Evolutionary conservation across 495 filamentous ascomycete genomes (phyloP), one percentile per base, ranked within the genome.

Genomic region (Aspergillus incahuasiensis): DNA sequence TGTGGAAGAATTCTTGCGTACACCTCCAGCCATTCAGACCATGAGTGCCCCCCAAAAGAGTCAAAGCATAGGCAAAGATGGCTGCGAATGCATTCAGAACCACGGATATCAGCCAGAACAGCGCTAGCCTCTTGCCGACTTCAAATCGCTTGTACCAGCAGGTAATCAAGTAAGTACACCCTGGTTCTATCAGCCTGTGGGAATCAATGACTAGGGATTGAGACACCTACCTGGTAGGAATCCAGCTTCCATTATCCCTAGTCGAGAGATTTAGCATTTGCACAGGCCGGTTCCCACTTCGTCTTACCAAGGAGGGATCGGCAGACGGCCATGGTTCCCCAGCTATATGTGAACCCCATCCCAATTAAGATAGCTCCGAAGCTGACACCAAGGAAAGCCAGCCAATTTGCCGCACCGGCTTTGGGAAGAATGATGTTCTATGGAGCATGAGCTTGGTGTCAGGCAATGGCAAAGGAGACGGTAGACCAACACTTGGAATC

Each of bases 101-200:
- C 21, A 59, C 52, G 20, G 52, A 59, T 52, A 55, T 55, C 20
- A 55, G 28, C 57, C 57, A 59, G 39, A 59, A 59, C 1, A 38
- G 40, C 15, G 57, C 57, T 9, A 59, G 52, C 25, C 57, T 49
- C 16, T 59, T 59, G 6, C 57, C 57, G 16, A 59, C 57, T 44
- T 59, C 57, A 40, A 51, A 59, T 16, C 57, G 51, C 18, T 47
- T 59, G 46, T 59, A 59, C 57, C 57, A 59, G 39, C 57, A 59
- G 16, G 57, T 59, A 16, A 59, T 59, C 19, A 59, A 21, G 35
- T 59, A 59, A 7, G 57, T 55, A 25, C 57, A 59, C 13, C 57
- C 57, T 58, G 19, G 13, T 40, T 11, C 28, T 50, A 34, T 50
- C 30, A 25, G 21, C 15, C 2, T 9, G 5, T n/a, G 21, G 15